Conservation (phyloP, 495 filamentous ascomycete genomes). For the Aspergillus leporis region DNA sequence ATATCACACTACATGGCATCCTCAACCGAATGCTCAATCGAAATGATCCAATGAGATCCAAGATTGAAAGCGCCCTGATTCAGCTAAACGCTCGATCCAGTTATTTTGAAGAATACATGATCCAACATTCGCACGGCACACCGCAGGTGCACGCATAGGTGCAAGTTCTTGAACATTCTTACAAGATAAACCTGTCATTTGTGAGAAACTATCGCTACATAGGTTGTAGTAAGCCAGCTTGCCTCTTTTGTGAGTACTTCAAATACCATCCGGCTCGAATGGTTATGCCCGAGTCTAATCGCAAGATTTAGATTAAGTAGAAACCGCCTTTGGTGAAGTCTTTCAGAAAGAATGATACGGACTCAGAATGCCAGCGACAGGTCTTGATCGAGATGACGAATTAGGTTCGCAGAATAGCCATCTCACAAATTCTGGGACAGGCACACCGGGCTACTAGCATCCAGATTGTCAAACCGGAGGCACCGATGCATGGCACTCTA, state of each 20-base stretch:
- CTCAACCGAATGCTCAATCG: conserved; percentile 16
- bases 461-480: conserved; percentile 21
- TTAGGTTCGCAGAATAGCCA: conserved; percentile 17
- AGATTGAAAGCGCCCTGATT: conserved; percentile 10
- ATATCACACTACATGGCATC: conserved; percentile 17
- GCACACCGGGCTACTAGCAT: conserved; percentile 20
- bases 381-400: conserved; percentile 25
- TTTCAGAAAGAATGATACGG: conserved; percentile 8
- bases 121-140: conserved; percentile 13
- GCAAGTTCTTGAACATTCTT: conserved; percentile 23
- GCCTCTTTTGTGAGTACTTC: conserved; percentile 32
- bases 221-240: conserved; percentile 32
- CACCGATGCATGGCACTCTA: not conserved
- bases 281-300: conserved; percentile 22
- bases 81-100: not conserved
- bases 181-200: conserved; percentile 20
- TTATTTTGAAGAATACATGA: conserved; percentile 9
- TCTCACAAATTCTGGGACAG: conserved; percentile 19
- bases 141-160: conserved; percentile 28
- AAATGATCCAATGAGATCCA: conserved; percentile 1
- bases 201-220: conserved; percentile 24
- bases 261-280: conserved; percentile 25
- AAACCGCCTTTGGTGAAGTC: conserved; percentile 18
- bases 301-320: conserved; percentile 27
- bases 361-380: conserved; percentile 14